Conservation (phyloP, 805 yeast species). For the Kuraishia piskuri region DNA sequence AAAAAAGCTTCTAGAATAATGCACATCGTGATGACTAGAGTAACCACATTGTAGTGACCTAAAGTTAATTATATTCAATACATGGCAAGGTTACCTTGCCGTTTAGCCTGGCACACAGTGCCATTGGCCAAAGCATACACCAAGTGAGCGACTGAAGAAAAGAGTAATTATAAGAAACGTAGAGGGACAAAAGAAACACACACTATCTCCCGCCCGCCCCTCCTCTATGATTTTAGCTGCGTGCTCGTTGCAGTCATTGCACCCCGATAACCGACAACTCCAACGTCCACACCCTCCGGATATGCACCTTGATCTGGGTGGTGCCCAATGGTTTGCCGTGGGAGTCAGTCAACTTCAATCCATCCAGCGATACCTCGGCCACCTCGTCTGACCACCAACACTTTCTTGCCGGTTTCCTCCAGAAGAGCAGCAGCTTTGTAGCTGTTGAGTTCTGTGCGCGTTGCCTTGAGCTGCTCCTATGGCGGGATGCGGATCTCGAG, state of each 20-base stretch:
- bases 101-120: neutral
- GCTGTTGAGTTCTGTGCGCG: slow-evolving; percentile 27
- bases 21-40: too few species aligned
- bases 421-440: slow-evolving; percentile 71
- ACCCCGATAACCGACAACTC: slow-evolving; percentile 81
- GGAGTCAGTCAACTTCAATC: slow-evolving; percentile 14
- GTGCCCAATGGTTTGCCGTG: slow-evolving; percentile 19
- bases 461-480: slow-evolving; percentile 28
- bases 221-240: too few species aligned
- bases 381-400: slow-evolving; percentile 92
- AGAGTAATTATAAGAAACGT: neutral
- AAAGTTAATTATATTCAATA: too few species aligned
- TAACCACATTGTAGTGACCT: too few species aligned
- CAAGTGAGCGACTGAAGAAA: too few species aligned
- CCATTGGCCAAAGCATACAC: neutral
- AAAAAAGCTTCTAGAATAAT: too few species aligned
- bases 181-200: too few species aligned
- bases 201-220: too few species aligned
- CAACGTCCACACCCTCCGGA: slow-evolving; percentile 93
- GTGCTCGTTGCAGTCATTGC: too few species aligned
- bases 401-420: slow-evolving; percentile 97
- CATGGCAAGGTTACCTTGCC: too few species aligned
- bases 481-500: slow-evolving; percentile 46
- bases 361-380: slow-evolving; percentile 32
- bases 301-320: slow-evolving; percentile 61